Percentiles rank a stretch among this genome's conserved stretches.
phyloP scores from a whole-genome alignment of 805 yeast genomes.

The Yamadazyma tumulicola region DNA sequence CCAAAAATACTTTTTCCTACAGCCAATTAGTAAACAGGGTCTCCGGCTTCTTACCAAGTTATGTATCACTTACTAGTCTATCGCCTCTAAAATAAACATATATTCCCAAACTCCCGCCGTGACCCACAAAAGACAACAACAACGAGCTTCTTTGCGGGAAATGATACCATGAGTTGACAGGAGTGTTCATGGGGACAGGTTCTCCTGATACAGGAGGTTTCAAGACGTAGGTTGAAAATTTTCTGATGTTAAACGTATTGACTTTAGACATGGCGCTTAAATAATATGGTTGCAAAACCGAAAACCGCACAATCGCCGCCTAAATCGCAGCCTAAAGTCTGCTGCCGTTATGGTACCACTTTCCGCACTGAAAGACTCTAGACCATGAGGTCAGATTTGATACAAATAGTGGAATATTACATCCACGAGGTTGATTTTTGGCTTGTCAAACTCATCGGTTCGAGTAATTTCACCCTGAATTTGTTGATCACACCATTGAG shows the following conservation, averaged over 20 bases:
- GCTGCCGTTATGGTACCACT: too few species aligned
- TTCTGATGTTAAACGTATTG: constrained; percentile 4
- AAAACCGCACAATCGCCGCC: constrained; percentile 1
- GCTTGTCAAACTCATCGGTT: constrained; percentile 5
- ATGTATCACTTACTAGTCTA: constrained; percentile 9
- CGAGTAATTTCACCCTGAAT: constrained; percentile 16
- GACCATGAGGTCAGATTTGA: not conserved
- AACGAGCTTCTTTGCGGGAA: constrained; percentile 21
- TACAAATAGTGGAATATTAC: constrained; percentile 1
- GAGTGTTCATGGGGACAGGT: not conserved
- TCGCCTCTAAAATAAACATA: constrained; percentile 11
- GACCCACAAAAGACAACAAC: constrained; percentile 8
- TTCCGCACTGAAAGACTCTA: too few species aligned
- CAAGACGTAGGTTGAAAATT: constrained; percentile 7
- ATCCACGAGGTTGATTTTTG: constrained; percentile 3
- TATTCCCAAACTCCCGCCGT: constrained; percentile 8
- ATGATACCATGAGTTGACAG: constrained; percentile 22
- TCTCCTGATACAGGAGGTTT: not conserved
- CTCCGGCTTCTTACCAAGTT: not conserved
- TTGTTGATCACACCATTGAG: constrained; percentile 24
- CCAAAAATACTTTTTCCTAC: constrained; percentile 5
- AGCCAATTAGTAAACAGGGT: constrained; percentile 7
- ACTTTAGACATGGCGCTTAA: constrained; percentile 5
- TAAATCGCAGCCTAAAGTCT: too few species aligned
- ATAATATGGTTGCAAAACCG: constrained; percentile 1